These are phyloP conservation scores for Podospora tetraspora DNA, from an alignment of 495 filamentous ascomycete genomes.

Conservation along the genomic window DNA sequence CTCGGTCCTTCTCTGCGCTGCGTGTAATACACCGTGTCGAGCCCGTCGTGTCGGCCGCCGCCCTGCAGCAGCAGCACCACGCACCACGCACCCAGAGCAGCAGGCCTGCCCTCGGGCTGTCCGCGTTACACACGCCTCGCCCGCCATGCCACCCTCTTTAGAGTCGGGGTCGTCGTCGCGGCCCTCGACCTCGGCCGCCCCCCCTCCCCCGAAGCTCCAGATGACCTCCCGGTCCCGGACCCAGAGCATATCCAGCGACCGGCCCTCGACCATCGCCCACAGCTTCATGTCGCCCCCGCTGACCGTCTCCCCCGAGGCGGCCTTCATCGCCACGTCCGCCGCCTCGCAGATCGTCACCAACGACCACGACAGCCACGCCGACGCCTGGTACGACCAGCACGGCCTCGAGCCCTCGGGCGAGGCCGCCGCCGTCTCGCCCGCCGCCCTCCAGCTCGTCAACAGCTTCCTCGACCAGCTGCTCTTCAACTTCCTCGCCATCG, in stretches of 20 bases:
- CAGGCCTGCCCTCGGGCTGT: conserved; percentile 16
- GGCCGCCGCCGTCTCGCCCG: conserved; percentile 67
- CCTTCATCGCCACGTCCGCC: conserved; percentile 82
- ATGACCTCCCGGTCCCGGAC: conserved; percentile 38
- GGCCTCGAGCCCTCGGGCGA: conserved; percentile 58
- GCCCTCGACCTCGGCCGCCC: conserved; percentile 35
- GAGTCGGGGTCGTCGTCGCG: conserved; percentile 39
- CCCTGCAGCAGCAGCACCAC: conserved; percentile 13
- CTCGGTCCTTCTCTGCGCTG: conserved; percentile 14
- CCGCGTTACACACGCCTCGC: conserved; percentile 12
- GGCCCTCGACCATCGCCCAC: conserved; percentile 44
- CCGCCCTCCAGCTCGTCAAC: conserved; percentile 77
- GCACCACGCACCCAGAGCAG: conserved; percentile 8
- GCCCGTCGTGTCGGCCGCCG: conserved; percentile 13
- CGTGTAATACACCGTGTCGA: conserved; percentile 11
- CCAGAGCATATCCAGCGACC: conserved; percentile 53
- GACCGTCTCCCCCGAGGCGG: conserved; percentile 70
- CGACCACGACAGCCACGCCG: conserved; percentile 70
- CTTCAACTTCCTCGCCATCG: conserved; percentile 74
- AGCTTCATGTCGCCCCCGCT: conserved; percentile 56
- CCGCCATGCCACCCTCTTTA: conserved; percentile 24
- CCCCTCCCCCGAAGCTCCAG: conserved; percentile 28
- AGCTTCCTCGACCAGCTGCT: conserved; percentile 90
- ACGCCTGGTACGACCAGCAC: conserved; percentile 58
- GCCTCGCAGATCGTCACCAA: conserved; percentile 89